These are phyloP conservation scores for Batrachochytrium dendrobatidis DNA, from an alignment of 371 early-diverging fungal genomes.

Conservation along the genomic window DNA sequence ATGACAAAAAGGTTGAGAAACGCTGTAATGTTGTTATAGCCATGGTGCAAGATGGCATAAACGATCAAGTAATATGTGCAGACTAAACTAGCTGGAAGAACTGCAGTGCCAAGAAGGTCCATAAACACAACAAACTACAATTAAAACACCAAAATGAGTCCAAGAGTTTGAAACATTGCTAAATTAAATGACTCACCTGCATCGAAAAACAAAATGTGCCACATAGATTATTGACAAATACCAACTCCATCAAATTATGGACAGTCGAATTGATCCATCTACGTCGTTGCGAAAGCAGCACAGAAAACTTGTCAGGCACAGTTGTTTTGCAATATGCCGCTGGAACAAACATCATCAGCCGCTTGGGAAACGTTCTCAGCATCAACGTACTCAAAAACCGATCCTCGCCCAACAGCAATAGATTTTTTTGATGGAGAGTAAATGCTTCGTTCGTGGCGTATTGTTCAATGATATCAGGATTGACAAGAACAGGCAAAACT, in stretches of 20 bases:
- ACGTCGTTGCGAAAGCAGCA: slow-evolving; percentile 91
- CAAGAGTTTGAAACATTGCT: too few relatives aligned
- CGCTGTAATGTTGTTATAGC: too few relatives aligned
- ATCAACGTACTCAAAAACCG: slow-evolving; percentile 97
- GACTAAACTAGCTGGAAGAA: slow-evolving; percentile 87
- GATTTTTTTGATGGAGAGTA: slow-evolving; percentile 97
- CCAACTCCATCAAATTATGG: slow-evolving; percentile 91
- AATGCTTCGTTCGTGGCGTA: slow-evolving; percentile 91
- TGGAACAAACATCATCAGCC: slow-evolving; percentile 92
- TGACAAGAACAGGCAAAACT: slow-evolving; percentile 75
- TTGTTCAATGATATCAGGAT: slow-evolving; percentile 85
- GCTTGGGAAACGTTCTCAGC: slow-evolving; percentile 90
- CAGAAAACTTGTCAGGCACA: slow-evolving; percentile 84
- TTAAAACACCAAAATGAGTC: too few relatives aligned
- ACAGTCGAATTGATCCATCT: slow-evolving; percentile 99
- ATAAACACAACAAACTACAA: slow-evolving; percentile 70
- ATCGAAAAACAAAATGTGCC: slow-evolving; percentile 97
- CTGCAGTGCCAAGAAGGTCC: slow-evolving; percentile 81
- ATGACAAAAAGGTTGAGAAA: too few relatives aligned
- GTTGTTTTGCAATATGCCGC: slow-evolving; percentile 89
- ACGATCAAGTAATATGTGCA: too few relatives aligned
- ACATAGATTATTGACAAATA: slow-evolving; percentile 86
- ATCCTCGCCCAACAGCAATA: slow-evolving; percentile 97
- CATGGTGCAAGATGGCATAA: too few relatives aligned
- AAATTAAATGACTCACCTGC: too few relatives aligned